Conservation (phyloP, 2,329 filamentous ascomycete genomes). For the Trichophaea hybrida region DNA sequence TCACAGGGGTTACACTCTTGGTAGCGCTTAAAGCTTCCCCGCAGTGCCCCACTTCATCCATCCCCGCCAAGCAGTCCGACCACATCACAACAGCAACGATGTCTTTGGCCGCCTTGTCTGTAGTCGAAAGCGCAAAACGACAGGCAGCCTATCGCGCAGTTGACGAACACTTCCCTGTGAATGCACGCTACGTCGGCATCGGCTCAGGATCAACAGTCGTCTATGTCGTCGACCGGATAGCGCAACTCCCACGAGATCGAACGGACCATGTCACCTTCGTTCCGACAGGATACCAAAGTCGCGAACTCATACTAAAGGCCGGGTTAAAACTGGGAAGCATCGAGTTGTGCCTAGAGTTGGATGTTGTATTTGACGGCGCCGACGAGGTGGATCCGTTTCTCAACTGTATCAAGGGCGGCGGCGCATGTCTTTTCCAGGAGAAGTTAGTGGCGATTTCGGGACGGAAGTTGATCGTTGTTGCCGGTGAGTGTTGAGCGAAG, state of each 20-base stretch:
- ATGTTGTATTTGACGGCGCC: constrained; percentile 84
- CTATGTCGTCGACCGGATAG: constrained; percentile 73
- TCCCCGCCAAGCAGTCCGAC: not conserved
- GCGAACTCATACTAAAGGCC: constrained; percentile 66
- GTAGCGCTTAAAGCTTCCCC: not conserved
- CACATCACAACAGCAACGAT: not conserved
- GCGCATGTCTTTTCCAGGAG: constrained; percentile 94
- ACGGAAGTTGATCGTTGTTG: constrained; percentile 75
- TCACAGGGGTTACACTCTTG: not conserved
- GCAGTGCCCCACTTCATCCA: not conserved
- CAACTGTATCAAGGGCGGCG: constrained; percentile 95
- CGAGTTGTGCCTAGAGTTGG: constrained; percentile 61
- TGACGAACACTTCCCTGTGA: constrained; percentile 52
- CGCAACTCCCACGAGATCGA: constrained; percentile 41
- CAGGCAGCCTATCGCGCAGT: constrained; percentile 61
- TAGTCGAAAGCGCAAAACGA: constrained; percentile 60
- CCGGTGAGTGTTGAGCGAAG: constrained; percentile 40
- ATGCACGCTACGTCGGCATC: constrained; percentile 46
- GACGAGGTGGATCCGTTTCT: constrained; percentile 91
- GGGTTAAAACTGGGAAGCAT: constrained; percentile 65
- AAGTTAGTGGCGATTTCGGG: constrained; percentile 81
- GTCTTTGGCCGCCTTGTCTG: constrained; percentile 4
- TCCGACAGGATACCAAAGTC: constrained; percentile 82
- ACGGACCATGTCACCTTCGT: constrained; percentile 63
- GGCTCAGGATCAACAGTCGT: constrained; percentile 70